Evolutionary conservation across 169 alveolate species (phyloP).

Genomic region (Neospora caninum): DNA sequence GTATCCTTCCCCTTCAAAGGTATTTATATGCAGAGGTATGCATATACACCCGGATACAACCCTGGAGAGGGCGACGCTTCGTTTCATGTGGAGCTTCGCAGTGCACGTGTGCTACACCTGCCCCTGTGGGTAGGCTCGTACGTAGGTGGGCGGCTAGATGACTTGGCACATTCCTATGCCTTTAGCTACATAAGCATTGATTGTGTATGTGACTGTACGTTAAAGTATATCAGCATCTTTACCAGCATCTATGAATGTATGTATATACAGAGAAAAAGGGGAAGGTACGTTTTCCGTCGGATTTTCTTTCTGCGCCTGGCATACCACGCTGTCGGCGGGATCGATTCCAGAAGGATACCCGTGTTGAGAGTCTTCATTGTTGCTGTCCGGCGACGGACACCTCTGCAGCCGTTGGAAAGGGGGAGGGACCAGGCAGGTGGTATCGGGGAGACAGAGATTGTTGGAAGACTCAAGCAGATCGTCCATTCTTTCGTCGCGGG

Average conservation of each 20-base stretch:
- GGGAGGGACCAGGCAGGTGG: not conserved
- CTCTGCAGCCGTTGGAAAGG: not conserved
- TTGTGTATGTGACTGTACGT: too few species aligned
- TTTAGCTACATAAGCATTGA: too few species aligned
- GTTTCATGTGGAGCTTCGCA: too few species aligned
- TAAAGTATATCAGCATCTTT: not conserved
- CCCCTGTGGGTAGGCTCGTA: too few species aligned
- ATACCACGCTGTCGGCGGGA: not conserved
- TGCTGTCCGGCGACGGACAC: not conserved
- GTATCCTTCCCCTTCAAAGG: not conserved
- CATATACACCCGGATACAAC: too few species aligned
- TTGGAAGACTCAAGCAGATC: not conserved
- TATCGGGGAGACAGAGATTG: not conserved
- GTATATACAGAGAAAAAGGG: too few species aligned
- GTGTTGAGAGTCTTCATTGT: not conserved
- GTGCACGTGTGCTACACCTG: too few species aligned
- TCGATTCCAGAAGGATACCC: not conserved
- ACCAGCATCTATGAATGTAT: too few species aligned
- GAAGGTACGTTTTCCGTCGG: not conserved
- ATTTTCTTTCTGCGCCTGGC: not conserved
- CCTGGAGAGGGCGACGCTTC: too few species aligned
- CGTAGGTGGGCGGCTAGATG: too few species aligned
- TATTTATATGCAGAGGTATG: too few species aligned
- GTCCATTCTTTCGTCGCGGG: not conserved
- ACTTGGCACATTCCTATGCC: too few species aligned